A percentile compares a stretch with the other conserved stretches of the same genome.
These are phyloP conservation scores for Puccinellia tenuiflora DNA, from an alignment of 176 grass and related monocot species.

Conservation along the genomic window DNA sequence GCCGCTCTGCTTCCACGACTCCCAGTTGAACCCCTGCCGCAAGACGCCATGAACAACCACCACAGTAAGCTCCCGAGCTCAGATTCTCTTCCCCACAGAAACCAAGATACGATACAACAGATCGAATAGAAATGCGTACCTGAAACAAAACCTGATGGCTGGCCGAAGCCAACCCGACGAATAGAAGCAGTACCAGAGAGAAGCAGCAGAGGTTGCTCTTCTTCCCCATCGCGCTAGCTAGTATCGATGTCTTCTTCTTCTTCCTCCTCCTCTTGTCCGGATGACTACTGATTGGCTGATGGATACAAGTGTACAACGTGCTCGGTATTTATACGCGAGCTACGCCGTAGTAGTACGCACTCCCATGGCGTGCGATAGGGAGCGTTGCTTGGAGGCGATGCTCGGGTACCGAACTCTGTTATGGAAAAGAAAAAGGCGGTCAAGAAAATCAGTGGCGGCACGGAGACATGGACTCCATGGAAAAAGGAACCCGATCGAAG, in stretches of 20 bases:
- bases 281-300: background rate
- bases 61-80: background rate
- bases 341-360: too few relatives aligned
- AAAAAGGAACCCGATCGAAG: background rate
- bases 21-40: conserved; percentile 86
- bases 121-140: background rate
- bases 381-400: conserved; percentile 25
- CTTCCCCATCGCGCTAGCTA: background rate
- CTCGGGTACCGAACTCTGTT: conserved; percentile 19
- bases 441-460: conserved; percentile 4
- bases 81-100: background rate
- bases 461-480: background rate
- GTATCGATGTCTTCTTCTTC: background rate
- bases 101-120: background rate
- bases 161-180: background rate
- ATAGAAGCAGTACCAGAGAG: background rate
- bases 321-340: too few relatives aligned
- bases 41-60: background rate
- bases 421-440: background rate
- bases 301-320: too few relatives aligned
- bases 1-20: conserved; percentile 47
- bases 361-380: background rate
- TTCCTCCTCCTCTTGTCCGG: too few relatives aligned
- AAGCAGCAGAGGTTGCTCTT: conserved; percentile 1
- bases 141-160: conserved; percentile 51